Evolutionary conservation across 257 asterid genomes (phyloP), one percentile per base, ranked within the genome.

Genomic region (Lycium barbarum): DNA sequence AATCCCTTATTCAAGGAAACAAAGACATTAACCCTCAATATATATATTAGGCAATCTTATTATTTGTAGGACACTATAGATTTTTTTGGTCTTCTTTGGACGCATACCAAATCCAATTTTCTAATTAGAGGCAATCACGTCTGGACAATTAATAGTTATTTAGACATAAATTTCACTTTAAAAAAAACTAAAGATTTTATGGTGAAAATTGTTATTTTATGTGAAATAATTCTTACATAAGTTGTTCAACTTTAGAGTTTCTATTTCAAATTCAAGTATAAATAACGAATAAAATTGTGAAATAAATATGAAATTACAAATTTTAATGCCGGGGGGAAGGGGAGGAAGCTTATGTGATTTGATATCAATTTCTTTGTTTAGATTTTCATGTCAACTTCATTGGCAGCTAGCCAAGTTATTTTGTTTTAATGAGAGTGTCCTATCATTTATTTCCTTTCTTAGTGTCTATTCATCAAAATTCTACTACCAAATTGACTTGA

Each of bases 361-460:
- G 45, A 76, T 73, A 51, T 76, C 20, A n/a, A 59, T 59, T 59
- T 18, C 18, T 26, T 51, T 13, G 9, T 22, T 71, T 71, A 13
- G 14, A 76, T 15, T 22, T 76, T 76, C 14, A 76, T 33, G 65
- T 26, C 65, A 76, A 76, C 47, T 76, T 76, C 82, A 76, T 51
- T 76, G 63, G 53, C 82, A 76, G 26, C 82, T 49, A 74, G 38
- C 81, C 26, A 76, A 53, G 43, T 51, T 76, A 18, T 7, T 76
- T 26, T 76, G 2, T 14, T 13, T 51, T 51, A 51, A 13, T 51
- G 81, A 76, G 3, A 22, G 11, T 22, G 81, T 26, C 14, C 14
- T 74, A 51, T 22, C 36, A 76, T 49, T 26, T 76, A 26, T 76
- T 51, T 76, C 17, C 62, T 26, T 13, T 22, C 63, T 76, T 2